A percentile compares a stretch with the other conserved stretches of the same genome.
phyloP scores from a whole-genome alignment of 2,329 filamentous ascomycete genomes.

The Xylariaceae sp. region DNA sequence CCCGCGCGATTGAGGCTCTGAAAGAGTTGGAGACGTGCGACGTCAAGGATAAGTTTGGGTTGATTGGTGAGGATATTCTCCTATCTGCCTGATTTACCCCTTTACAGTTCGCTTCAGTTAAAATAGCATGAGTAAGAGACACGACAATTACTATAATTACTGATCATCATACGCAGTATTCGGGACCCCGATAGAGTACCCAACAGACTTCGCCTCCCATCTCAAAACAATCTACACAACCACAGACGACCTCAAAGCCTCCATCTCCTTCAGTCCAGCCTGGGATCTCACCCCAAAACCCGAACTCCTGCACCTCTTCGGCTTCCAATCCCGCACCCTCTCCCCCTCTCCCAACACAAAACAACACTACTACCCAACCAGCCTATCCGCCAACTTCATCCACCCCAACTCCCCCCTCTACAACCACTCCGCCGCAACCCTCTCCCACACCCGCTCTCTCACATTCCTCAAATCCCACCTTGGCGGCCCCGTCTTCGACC shows the following conservation, averaged over 20 bases:
- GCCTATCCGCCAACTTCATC: conserved; percentile 30
- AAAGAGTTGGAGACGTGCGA: conserved; percentile 30
- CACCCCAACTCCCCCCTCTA: conserved; percentile 41
- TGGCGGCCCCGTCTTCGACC: conserved; percentile 63
- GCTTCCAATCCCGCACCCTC: conserved; percentile 9
- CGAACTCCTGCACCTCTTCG: conserved; percentile 29
- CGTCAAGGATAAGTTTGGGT: conserved; percentile 35
- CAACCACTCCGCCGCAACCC: conserved; percentile 47
- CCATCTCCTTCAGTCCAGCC: conserved; percentile 31
- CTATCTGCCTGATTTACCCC: background rate
- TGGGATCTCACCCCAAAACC: conserved; percentile 25
- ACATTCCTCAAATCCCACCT: conserved; percentile 59
- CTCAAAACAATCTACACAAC: conserved; percentile 19
- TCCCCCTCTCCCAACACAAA: background rate
- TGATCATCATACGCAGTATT: conserved; percentile 17
- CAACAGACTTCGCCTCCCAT: conserved; percentile 12
- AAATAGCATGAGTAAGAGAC: background rate
- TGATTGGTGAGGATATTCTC: conserved; percentile 32
- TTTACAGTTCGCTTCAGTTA: background rate
- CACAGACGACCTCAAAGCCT: conserved; percentile 27
- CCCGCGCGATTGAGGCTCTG: conserved; percentile 19
- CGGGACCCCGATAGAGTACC: conserved; percentile 22
- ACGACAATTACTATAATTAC: background rate
- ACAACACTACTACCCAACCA: conserved; percentile 10
- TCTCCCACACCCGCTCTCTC: conserved; percentile 62